phyloP scores from a whole-genome alignment of 202 grass and related monocot species.

The Digitaria exilis region DNA sequence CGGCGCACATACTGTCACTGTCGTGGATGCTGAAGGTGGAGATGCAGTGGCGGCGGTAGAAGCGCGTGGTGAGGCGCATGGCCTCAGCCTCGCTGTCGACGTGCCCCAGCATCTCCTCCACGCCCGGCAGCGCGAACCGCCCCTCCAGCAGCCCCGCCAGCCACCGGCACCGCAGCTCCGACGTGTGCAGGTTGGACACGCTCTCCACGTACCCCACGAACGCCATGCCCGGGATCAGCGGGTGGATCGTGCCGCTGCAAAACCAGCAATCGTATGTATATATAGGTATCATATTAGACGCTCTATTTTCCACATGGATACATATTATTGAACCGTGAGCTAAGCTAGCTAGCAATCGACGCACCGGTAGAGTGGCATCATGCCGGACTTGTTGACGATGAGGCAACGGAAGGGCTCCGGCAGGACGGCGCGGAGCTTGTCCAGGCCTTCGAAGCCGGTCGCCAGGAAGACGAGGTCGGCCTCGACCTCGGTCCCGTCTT shows the following conservation, averaged over 20 bases:
- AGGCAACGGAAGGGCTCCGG: slow-evolving; percentile 65
- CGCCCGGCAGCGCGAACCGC: slow-evolving; percentile 59
- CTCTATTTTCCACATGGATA: no score
- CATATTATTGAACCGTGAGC: no score
- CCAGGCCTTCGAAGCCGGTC: slow-evolving; percentile 91
- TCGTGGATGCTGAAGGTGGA: slow-evolving; percentile 98
- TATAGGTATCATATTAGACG: no score
- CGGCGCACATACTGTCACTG: slow-evolving; percentile 91
- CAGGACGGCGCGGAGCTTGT: slow-evolving; percentile 72
- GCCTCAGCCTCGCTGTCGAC: slow-evolving; percentile 69
- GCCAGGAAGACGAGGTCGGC: slow-evolving; percentile 92
- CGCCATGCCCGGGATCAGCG: slow-evolving; percentile 93
- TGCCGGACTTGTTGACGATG: slow-evolving; percentile 55
- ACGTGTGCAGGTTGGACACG: slow-evolving; percentile 97
- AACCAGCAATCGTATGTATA: no score
- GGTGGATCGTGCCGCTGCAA: slow-evolving; percentile 81
- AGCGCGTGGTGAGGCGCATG: slow-evolving; percentile 86
- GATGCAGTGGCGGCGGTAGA: slow-evolving; percentile 98
- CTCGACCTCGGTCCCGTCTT: slow-evolving; percentile 66
- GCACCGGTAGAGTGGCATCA: slow-evolving; percentile 84
- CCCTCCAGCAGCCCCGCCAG: slow-evolving; percentile 65
- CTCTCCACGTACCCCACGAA: slow-evolving; percentile 99
- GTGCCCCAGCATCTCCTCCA: slow-evolving; percentile 59
- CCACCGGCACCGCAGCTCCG: slow-evolving; percentile 93
- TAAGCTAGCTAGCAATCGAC: neutral